Evolutionary conservation across 345 rosid genomes (phyloP).

Genomic region (Citrus reticulata): DNA sequence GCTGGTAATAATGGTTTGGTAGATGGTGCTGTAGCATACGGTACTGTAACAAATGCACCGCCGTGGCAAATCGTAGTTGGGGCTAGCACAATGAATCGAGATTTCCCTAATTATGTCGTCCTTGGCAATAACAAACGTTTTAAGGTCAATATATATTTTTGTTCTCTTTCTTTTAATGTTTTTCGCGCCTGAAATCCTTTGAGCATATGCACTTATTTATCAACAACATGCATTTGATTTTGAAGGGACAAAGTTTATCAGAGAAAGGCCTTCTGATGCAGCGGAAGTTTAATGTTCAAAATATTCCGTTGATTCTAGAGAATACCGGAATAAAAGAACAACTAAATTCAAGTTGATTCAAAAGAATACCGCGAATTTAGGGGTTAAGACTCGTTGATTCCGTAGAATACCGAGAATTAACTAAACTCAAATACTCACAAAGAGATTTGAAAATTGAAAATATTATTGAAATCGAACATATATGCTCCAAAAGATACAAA

Average conservation of each 20-base stretch:
- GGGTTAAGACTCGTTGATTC: too few species aligned
- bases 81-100: conserved; percentile 77
- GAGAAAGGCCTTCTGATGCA: conserved; percentile 20
- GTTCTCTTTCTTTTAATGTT: not conserved
- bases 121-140: conserved; percentile 52
- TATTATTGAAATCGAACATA: too few species aligned
- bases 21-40: conserved; percentile 37
- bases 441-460: too few species aligned
- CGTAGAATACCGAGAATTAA: too few species aligned
- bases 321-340: too few species aligned
- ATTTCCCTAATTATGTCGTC: conserved; percentile 58
- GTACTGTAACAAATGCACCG: conserved; percentile 56
- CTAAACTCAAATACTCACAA: too few species aligned
- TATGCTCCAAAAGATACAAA: too few species aligned
- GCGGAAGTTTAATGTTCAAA: too few species aligned
- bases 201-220: not conserved
- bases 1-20: conserved; percentile 83
- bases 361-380: too few species aligned
- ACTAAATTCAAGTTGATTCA: too few species aligned
- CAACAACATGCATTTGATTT: not conserved
- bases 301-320: too few species aligned
- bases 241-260: conserved; percentile 79
- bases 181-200: not conserved
- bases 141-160: conserved; percentile 41
- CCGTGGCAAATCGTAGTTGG: conserved; percentile 69